Percentiles rank a stretch among this genome's conserved stretches.
phyloP scores from a whole-genome alignment of 2,329 filamentous ascomycete genomes.

The Aurifilum marmelostoma region DNA sequence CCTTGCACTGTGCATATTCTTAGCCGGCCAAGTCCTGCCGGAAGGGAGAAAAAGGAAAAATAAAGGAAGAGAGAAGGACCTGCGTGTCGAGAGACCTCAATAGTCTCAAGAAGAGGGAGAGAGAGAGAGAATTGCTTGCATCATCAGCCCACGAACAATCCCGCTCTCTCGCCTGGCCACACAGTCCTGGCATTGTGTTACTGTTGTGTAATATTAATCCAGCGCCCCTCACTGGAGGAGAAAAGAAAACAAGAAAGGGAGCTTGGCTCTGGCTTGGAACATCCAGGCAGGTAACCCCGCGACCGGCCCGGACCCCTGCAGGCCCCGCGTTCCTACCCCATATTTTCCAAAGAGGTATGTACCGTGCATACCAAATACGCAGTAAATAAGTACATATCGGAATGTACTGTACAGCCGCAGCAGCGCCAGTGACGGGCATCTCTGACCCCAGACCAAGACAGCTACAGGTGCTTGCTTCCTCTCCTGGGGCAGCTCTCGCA shows the following conservation, averaged over 20 bases:
- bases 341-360: not conserved
- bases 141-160: not conserved
- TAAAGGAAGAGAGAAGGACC: not conserved
- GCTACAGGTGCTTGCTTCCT: slow-evolving; percentile 7
- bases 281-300: not conserved
- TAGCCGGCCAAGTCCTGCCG: no score
- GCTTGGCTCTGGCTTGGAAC: not conserved
- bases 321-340: not conserved
- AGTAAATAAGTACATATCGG: not conserved
- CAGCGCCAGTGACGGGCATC: slow-evolving; percentile 15
- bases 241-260: not conserved
- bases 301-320: slow-evolving; percentile 2
- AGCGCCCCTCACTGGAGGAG: slow-evolving; percentile 10
- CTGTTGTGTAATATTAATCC: slow-evolving; percentile 18
- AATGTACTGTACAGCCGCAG: not conserved
- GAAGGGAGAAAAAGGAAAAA: no score
- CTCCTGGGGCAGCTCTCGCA: slow-evolving; percentile 12
- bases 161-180: not conserved
- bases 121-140: not conserved
- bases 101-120: not conserved
- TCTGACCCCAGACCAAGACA: slow-evolving; percentile 19
- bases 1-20: not conserved
- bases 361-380: not conserved
- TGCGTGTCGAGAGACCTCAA: not conserved
- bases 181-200: not conserved